Evolutionary conservation across 805 yeast species (phyloP), one percentile per base, ranked within the genome.

Genomic region (Yarrowia sp.): DNA sequence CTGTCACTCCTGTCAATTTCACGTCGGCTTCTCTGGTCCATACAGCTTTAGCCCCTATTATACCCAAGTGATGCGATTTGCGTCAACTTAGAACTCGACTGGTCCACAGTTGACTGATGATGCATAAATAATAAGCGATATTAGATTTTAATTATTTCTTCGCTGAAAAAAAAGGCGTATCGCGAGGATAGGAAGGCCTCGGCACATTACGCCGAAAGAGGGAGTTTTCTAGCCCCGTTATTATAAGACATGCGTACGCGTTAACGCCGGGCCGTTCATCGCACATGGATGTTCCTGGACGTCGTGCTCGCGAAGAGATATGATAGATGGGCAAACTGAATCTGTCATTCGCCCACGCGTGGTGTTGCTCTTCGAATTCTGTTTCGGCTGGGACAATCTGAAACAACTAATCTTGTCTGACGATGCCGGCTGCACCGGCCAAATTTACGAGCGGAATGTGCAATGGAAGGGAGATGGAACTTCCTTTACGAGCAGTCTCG

Each of bases 351-450:
- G 33, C 33, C 25, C 49, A n/a, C 49, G 22, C 51, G 6, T 14
- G 9, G 9, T 44, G 49, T 29, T 27, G 51, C 51, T 29, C 51
- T 29, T 12, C 18, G 18, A 24, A 8, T 25, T n/a, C 19, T 24
- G 31, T 42, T 42, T 42, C n/a, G 47, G 21, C 32, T 29, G 51
- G 21, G 32, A 29, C 24, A 44, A 27, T 44, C 51, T 27, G 51
- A 27, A 44, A 44, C 49, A 44, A 44, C 51, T 44, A 27, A 44
- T 44, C 49, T 42, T 42, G 49, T 41, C 24, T 29, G 35, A 25
- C 24, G 25, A 27, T 27, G n/a, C 14, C 4, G 3, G 5, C 5
- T 42, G 24, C 25, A 25, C 47, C n/a, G n/a, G n/a, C n/a, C n/a
- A n/a, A n/a, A n/a, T n/a, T n/a, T n/a, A n/a, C n/a, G n/a, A n/a